Conservation (phyloP, 495 filamentous ascomycete genomes). For the Glarea lozoyensis region DNA sequence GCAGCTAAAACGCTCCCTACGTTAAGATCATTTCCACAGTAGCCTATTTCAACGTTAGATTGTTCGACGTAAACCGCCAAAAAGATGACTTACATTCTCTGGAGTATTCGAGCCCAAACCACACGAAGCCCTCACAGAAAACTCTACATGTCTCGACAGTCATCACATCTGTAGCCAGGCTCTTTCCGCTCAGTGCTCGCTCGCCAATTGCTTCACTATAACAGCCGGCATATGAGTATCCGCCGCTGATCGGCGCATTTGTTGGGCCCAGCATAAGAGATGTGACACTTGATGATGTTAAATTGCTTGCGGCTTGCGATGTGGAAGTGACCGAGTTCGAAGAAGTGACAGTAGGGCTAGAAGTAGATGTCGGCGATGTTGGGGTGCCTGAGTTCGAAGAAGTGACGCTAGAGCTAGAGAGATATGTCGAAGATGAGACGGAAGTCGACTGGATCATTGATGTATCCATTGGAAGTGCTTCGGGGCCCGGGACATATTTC, state of each 20-base stretch:
- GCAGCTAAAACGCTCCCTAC: neutral
- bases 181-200: neutral
- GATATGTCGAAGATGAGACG: neutral
- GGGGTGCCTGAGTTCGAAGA: neutral
- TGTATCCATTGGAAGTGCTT: neutral
- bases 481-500: conserved; percentile 16
- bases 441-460: conserved; percentile 1
- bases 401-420: conserved; percentile 1
- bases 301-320: too few species aligned
- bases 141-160: conserved; percentile 25
- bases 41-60: neutral
- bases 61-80: too few species aligned
- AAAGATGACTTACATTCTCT: conserved; percentile 11
- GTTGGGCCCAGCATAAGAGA: neutral
- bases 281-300: neutral
- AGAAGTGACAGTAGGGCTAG: neutral
- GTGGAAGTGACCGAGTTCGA: neutral
- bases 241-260: conserved; percentile 18
- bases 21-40: conserved; percentile 2
- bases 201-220: conserved; percentile 8
- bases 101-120: conserved; percentile 30
- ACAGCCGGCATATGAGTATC: conserved; percentile 5
- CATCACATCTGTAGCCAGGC: conserved; percentile 16
- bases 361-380: neutral
- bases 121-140: conserved; percentile 21